A percentile compares a stretch with the other conserved stretches of the same genome.
Evolutionary conservation across 1,139 yeast genomes (phyloP).

Genomic region (Debaryomycetaceae sp.): DNA sequence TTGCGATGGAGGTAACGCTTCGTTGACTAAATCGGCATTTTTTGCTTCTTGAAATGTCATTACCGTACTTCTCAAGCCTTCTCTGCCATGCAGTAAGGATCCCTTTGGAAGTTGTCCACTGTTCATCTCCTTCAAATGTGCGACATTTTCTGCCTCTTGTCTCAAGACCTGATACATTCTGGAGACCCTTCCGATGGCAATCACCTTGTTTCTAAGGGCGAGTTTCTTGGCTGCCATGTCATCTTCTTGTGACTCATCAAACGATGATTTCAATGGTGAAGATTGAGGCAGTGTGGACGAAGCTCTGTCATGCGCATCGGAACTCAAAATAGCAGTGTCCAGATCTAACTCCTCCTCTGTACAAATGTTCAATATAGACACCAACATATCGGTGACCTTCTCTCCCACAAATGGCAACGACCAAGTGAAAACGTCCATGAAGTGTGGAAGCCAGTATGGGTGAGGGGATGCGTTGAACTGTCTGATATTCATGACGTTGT

Average conservation of each 20-base stretch:
- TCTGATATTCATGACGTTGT: slow-evolving; percentile 90
- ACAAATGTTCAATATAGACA: slow-evolving; percentile 86
- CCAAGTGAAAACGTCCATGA: slow-evolving; percentile 98
- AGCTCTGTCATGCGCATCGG: background rate
- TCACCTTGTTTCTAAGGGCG: slow-evolving; percentile 79
- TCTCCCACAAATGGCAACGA: slow-evolving; percentile 98
- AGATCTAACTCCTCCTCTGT: slow-evolving; percentile 92
- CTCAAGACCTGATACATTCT: slow-evolving; percentile 89
- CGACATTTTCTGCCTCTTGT: slow-evolving; percentile 86
- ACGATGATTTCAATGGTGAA: background rate
- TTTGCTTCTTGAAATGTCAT: slow-evolving; percentile 81
- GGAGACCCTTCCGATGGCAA: slow-evolving; percentile 93
- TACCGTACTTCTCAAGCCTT: slow-evolving; percentile 71
- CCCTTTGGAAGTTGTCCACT: slow-evolving; percentile 80
- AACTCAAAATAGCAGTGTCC: slow-evolving; percentile 48
- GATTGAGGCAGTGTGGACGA: background rate
- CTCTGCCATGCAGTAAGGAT: slow-evolving; percentile 75
- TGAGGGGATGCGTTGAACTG: slow-evolving; percentile 93
- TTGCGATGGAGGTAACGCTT: slow-evolving; percentile 81
- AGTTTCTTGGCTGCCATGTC: slow-evolving; percentile 47
- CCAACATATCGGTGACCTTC: slow-evolving; percentile 88
- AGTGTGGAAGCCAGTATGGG: slow-evolving; percentile 96
- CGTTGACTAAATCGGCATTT: slow-evolving; percentile 77
- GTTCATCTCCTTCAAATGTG: slow-evolving; percentile 68
- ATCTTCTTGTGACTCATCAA: slow-evolving; percentile 12